Conservation (phyloP, 306 rosid genomes). For the Carpinus viminea region DNA sequence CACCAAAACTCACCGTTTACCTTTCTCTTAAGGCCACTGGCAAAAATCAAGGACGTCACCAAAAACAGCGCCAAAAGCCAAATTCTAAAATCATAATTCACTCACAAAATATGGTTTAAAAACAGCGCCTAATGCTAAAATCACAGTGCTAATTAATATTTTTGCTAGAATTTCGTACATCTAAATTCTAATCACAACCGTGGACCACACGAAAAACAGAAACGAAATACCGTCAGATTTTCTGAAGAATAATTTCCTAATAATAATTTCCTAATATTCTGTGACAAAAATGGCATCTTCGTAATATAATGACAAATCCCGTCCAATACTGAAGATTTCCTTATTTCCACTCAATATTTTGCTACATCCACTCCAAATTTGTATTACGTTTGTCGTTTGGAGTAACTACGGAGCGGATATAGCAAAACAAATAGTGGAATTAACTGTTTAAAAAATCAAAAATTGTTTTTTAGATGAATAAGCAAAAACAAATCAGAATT, state of each 20-base stretch:
- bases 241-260: conserved; percentile 9
- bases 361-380: conserved; percentile 10
- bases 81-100: no score
- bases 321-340: neutral
- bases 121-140: neutral
- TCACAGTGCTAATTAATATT: neutral
- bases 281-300: neutral
- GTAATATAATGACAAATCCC: conserved; percentile 1
- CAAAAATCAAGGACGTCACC: neutral
- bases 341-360: conserved; percentile 26
- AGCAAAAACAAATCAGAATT: conserved; percentile 11
- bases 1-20: neutral
- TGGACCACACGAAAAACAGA: conserved; percentile 15
- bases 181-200: conserved; percentile 20
- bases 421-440: neutral
- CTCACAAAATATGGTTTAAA: no score
- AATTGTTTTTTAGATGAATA: neutral
- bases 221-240: conserved; percentile 21
- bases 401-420: neutral
- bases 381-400: neutral
- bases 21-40: neutral
- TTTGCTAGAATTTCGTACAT: neutral
- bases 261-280: neutral
- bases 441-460: neutral
- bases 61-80: no score